Evolutionary conservation across 1,139 yeast species (phyloP).

Genomic region (Candida mesenterica): DNA sequence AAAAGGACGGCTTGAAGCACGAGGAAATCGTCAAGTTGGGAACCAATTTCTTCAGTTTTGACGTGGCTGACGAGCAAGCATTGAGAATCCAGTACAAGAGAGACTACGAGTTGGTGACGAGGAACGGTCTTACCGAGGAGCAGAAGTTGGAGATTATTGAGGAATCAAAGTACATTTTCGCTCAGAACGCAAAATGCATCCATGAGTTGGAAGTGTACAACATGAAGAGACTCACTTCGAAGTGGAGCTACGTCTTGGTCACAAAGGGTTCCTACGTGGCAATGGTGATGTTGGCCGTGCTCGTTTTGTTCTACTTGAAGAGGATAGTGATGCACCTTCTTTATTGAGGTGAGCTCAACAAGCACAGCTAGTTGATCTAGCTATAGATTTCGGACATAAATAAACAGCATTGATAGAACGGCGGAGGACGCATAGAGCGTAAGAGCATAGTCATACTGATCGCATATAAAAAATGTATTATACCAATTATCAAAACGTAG

Average conservation of each 20-base stretch:
- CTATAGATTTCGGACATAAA: too few relatives aligned
- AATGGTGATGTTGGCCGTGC: slow-evolving; percentile 23
- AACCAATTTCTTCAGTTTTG: slow-evolving; percentile 70
- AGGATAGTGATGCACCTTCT: slow-evolving; percentile 14
- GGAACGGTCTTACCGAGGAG: slow-evolving; percentile 62
- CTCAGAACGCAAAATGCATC: slow-evolving; percentile 58
- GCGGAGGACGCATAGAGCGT: too few relatives aligned
- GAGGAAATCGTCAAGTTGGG: slow-evolving; percentile 62
- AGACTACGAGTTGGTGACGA: slow-evolving; percentile 73
- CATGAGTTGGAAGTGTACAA: slow-evolving; percentile 67
- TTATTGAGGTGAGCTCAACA: not conserved
- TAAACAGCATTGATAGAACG: too few relatives aligned
- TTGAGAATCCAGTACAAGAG: slow-evolving; percentile 68
- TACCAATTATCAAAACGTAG: too few relatives aligned
- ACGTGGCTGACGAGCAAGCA: slow-evolving; percentile 64
- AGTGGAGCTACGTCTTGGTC: slow-evolving; percentile 54
- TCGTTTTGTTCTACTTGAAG: slow-evolving; percentile 28
- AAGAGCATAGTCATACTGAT: too few relatives aligned
- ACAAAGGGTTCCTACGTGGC: slow-evolving; percentile 48
- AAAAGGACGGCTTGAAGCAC: slow-evolving; percentile 59
- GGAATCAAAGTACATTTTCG: slow-evolving; percentile 66
- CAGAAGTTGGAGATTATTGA: slow-evolving; percentile 70
- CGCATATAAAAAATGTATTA: too few relatives aligned
- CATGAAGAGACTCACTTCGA: slow-evolving; percentile 52
- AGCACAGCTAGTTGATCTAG: too few relatives aligned